These are phyloP conservation scores for Trametes polyzona DNA, from an alignment of 1,284 basidiomycete genomes.

Conservation along the genomic window DNA sequence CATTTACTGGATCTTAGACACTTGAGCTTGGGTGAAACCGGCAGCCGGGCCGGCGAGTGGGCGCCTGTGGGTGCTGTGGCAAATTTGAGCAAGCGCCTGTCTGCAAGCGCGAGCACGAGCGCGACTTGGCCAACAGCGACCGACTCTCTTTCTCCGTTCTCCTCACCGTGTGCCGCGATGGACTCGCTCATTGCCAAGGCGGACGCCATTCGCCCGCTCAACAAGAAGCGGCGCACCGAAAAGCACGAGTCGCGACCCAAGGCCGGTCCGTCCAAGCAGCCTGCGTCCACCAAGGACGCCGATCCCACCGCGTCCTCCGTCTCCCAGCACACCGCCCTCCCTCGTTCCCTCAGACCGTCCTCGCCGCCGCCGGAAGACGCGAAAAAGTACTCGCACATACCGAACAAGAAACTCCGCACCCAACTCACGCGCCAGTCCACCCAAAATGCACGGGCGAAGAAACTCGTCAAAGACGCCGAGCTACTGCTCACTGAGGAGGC, in stretches of 20 bases:
- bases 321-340: conserved; percentile 54
- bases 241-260: conserved; percentile 28
- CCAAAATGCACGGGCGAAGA: conserved; percentile 59
- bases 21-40: neutral
- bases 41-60: neutral
- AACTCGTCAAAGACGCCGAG: conserved; percentile 66
- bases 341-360: conserved; percentile 59
- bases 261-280: conserved; percentile 23
- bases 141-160: neutral
- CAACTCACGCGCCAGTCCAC: conserved; percentile 65
- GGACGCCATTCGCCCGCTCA: conserved; percentile 56
- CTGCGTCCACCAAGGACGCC: conserved; percentile 30
- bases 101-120: neutral
- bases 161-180: conserved; percentile 43
- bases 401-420: conserved; percentile 76
- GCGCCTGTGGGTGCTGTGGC: neutral
- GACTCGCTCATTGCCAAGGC: conserved; percentile 75
- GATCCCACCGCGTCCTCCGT: conserved; percentile 66
- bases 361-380: conserved; percentile 47
- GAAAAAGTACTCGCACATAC: conserved; percentile 62
- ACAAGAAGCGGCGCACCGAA: conserved; percentile 51
- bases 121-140: neutral
- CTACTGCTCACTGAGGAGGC: conserved; percentile 65
- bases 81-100: conserved; percentile 15
- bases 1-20: neutral